Percentiles rank a stretch among this genome's conserved stretches.
Conservation (phyloP, 2,329 filamentous ascomycete genomes). For the Trichoderma sp. region DNA sequence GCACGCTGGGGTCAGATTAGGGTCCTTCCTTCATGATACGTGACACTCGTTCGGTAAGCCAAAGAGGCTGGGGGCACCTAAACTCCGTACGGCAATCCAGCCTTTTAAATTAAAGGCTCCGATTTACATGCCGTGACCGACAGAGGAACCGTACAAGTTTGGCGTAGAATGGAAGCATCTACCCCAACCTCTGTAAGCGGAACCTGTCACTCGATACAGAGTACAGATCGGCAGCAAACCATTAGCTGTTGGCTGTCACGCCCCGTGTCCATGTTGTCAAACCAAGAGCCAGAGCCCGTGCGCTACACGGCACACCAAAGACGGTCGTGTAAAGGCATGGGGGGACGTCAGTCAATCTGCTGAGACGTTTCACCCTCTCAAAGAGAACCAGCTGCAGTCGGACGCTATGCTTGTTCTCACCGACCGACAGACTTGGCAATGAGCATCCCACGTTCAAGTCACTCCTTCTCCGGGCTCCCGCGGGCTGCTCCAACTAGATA, state of each 20-base stretch:
- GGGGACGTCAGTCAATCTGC: background rate
- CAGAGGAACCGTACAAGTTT: background rate
- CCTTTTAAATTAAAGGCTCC: background rate
- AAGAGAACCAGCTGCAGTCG: background rate
- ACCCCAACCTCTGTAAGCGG: background rate
- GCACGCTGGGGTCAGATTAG: background rate
- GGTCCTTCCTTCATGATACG: background rate
- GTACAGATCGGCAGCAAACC: background rate
- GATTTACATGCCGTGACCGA: background rate
- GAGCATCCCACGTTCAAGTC: background rate
- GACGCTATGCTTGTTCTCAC: background rate
- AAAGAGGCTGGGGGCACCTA: background rate
- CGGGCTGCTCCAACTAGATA: background rate
- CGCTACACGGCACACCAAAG: background rate
- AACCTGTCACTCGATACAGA: background rate
- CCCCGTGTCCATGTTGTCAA: background rate
- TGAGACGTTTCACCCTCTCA: background rate
- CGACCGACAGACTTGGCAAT: background rate
- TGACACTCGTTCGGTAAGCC: background rate
- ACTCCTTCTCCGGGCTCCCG: background rate
- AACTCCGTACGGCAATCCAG: background rate
- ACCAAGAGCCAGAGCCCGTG: background rate
- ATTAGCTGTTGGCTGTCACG: background rate
- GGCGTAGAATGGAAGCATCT: background rate
- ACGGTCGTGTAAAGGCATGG: background rate